Evolutionary conservation across 2,329 filamentous ascomycete species (phyloP).

Genomic region (Raffaelea albimanens): DNA sequence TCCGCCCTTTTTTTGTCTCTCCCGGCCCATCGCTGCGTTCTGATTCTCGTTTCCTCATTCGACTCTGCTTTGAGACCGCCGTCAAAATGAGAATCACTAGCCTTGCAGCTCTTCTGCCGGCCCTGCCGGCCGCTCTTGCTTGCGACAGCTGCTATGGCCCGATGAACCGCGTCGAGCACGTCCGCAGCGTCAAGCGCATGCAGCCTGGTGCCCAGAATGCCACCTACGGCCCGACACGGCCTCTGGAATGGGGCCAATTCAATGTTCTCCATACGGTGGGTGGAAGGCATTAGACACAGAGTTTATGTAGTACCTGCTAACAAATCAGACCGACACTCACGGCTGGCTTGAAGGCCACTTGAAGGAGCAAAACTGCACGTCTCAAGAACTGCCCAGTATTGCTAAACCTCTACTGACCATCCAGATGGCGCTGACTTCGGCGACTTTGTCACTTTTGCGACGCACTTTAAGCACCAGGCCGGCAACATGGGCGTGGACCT

Average conservation of each 20-base stretch:
- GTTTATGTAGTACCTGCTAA: too few relatives aligned
- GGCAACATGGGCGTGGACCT: slow-evolving; percentile 47
- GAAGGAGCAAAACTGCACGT: slow-evolving; percentile 45
- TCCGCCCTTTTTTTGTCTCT: neutral
- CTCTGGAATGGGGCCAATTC: slow-evolving; percentile 52
- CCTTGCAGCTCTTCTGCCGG: slow-evolving; percentile 7
- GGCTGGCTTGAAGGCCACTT: slow-evolving; percentile 52
- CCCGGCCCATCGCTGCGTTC: neutral
- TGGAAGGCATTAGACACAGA: neutral
- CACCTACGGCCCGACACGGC: slow-evolving; percentile 29
- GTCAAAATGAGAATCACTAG: neutral
- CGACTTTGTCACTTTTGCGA: slow-evolving; percentile 52
- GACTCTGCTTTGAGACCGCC: too few relatives aligned
- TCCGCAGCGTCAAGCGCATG: slow-evolving; percentile 38
- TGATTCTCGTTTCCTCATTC: too few relatives aligned
- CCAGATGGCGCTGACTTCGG: slow-evolving; percentile 53
- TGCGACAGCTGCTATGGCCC: slow-evolving; percentile 34
- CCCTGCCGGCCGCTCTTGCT: slow-evolving; percentile 20
- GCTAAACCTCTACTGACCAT: neutral
- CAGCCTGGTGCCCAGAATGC: slow-evolving; percentile 35
- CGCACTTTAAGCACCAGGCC: slow-evolving; percentile 50
- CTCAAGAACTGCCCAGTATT: neutral
- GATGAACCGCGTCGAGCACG: slow-evolving; percentile 23
- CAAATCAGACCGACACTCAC: slow-evolving; percentile 44
- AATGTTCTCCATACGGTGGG: slow-evolving; percentile 49